Conservation (phyloP, 768 basidiomycete species). For the Lactifluus volemus region DNA sequence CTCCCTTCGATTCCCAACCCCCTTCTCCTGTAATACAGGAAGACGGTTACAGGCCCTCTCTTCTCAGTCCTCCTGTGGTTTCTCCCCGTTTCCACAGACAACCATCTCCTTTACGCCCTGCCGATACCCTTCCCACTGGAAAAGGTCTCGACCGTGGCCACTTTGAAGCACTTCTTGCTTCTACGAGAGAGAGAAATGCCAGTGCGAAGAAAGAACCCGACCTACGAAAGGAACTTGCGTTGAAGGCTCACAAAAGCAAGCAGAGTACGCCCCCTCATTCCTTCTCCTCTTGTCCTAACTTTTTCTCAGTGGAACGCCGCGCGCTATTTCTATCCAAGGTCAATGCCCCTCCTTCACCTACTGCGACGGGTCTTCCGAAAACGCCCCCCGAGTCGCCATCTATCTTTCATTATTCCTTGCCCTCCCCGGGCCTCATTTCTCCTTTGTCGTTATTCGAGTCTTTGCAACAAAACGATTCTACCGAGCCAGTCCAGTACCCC, state of each 20-base stretch:
- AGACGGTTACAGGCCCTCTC: slow-evolving; percentile 48
- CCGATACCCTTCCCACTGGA: slow-evolving; percentile 28
- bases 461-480: slow-evolving; percentile 21
- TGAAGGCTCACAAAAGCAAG: slow-evolving; percentile 64
- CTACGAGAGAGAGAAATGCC: slow-evolving; percentile 49
- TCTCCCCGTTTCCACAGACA: slow-evolving; percentile 34
- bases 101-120: slow-evolving; percentile 43
- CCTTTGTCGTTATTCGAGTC: slow-evolving; percentile 53
- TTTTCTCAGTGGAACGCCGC: slow-evolving; percentile 55
- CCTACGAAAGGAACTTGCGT: slow-evolving; percentile 65
- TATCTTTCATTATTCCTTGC: slow-evolving; percentile 59
- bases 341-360: slow-evolving; percentile 54
- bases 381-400: slow-evolving; percentile 64
- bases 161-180: slow-evolving; percentile 55
- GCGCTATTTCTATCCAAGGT: slow-evolving; percentile 70
- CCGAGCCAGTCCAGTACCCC: slow-evolving; percentile 18
- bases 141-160: slow-evolving; percentile 54
- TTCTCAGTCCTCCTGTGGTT: slow-evolving; percentile 45
- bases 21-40: slow-evolving; percentile 26
- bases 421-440: slow-evolving; percentile 58
- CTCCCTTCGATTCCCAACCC: slow-evolving; percentile 42
- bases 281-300: background rate
- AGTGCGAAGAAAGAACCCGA: slow-evolving; percentile 41
- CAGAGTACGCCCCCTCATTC: slow-evolving; percentile 43
- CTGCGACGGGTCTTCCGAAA: slow-evolving; percentile 47